Conservation (phyloP, 805 yeast genomes). For the Hanseniaspora vineae region DNA sequence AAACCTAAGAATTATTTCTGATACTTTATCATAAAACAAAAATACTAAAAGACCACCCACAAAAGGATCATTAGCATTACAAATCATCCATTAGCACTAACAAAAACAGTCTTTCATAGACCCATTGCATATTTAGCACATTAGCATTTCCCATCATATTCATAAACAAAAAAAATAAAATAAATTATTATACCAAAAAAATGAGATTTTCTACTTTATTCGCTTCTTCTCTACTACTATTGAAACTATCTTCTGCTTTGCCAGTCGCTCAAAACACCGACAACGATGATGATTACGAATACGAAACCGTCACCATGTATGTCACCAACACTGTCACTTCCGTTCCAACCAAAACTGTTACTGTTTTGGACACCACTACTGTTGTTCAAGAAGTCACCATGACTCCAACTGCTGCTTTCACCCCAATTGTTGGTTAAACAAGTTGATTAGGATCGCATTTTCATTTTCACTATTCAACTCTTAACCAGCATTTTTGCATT, state of each 20-base stretch:
- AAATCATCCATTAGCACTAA: too few relatives aligned
- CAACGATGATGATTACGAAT: slow-evolving; percentile 1
- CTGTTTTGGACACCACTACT: slow-evolving; percentile 4
- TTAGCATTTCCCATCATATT: neutral
- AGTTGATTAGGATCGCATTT: neutral
- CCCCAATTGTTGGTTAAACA: slow-evolving; percentile 1
- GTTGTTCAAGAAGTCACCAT: slow-evolving; percentile 3
- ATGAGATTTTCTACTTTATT: slow-evolving; percentile 1
- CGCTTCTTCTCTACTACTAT: neutral
- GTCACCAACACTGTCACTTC: slow-evolving; percentile 3
- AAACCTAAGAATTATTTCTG: too few relatives aligned
- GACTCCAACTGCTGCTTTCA: slow-evolving; percentile 3
- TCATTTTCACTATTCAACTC: neutral
- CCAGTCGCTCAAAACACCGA: neutral
- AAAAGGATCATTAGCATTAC: too few relatives aligned
- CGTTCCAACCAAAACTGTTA: slow-evolving; percentile 4
- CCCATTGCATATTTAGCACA: neutral
- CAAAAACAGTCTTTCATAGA: too few relatives aligned
- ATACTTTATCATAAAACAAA: too few relatives aligned
- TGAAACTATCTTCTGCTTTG: slow-evolving; percentile 1
- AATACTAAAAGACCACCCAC: too few relatives aligned
- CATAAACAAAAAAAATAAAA: neutral
- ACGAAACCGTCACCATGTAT: slow-evolving; percentile 5
- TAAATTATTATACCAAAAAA: neutral
- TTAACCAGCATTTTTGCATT: neutral